phyloP scores from a whole-genome alignment of 805 yeast genomes.

The Teunomyces barrocoloradensis region DNA sequence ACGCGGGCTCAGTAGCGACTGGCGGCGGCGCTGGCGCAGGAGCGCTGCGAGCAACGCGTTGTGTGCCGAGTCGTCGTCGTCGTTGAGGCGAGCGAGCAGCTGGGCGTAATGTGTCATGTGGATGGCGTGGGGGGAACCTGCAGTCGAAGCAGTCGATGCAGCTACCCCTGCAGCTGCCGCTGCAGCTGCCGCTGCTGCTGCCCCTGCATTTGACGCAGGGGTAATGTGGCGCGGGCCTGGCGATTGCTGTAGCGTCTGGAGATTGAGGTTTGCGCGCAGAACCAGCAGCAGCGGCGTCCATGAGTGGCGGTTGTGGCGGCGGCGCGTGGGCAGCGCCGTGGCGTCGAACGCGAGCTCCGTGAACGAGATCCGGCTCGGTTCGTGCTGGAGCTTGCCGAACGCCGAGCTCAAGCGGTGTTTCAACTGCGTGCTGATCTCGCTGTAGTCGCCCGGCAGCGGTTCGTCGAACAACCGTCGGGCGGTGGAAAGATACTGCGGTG shows the following conservation, averaged over 20 bases:
- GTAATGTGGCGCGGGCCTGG: slow-evolving; percentile 12
- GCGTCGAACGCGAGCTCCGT: slow-evolving; percentile 26
- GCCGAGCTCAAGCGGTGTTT: slow-evolving; percentile 39
- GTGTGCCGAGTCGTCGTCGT: slow-evolving; percentile 43
- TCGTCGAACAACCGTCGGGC: slow-evolving; percentile 34
- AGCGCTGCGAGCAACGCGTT: slow-evolving; percentile 43
- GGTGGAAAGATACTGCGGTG: slow-evolving; percentile 41
- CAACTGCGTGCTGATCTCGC: slow-evolving; percentile 38
- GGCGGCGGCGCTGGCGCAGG: slow-evolving; percentile 27
- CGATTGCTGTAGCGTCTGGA: slow-evolving; percentile 38
- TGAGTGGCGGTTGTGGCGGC: neutral
- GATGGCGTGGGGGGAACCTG: neutral
- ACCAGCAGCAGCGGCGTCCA: slow-evolving; percentile 10
- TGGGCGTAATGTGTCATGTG: slow-evolving; percentile 1
- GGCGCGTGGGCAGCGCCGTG: slow-evolving; percentile 16
- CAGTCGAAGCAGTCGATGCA: neutral
- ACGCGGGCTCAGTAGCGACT: slow-evolving; percentile 14
- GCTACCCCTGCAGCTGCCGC: too few species aligned
- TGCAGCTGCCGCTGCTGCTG: too few species aligned
- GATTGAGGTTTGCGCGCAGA: slow-evolving; percentile 32
- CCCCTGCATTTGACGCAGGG: too few species aligned
- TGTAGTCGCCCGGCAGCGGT: slow-evolving; percentile 12
- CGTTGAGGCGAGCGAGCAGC: slow-evolving; percentile 9
- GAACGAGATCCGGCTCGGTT: slow-evolving; percentile 24
- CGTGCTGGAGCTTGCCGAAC: slow-evolving; percentile 36